A percentile compares a stretch with the other conserved stretches of the same genome.
Conservation (phyloP, 306 rosid genomes). For the Trifolium subterraneum region DNA sequence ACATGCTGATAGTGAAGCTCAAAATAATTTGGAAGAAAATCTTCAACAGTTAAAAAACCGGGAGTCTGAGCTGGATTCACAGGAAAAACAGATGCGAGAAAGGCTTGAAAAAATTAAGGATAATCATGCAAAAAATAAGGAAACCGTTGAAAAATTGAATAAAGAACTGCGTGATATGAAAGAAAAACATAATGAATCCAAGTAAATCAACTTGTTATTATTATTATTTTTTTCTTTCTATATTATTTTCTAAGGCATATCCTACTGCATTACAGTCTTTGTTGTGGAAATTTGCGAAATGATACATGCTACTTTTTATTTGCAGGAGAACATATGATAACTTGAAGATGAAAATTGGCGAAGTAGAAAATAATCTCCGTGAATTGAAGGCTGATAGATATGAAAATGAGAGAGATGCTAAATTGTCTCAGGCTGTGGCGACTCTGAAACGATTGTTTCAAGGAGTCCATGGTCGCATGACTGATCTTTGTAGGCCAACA, state of each 20-base stretch:
- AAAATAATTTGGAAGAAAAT: conserved; percentile 92
- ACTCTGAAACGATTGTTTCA: conserved; percentile 92
- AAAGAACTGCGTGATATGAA: conserved; percentile 71
- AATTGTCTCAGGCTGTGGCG: conserved; percentile 96
- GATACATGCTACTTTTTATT: conserved; percentile 30
- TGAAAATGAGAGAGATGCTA: conserved; percentile 95
- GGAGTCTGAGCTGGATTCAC: conserved; percentile 70
- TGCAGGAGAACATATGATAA: conserved; percentile 79
- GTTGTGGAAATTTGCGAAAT: conserved; percentile 31
- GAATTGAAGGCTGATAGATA: conserved; percentile 95
- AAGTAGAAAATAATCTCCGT: conserved; percentile 86
- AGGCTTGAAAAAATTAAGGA: conserved; percentile 75
- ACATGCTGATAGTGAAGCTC: conserved; percentile 92
- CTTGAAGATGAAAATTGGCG: conserved; percentile 73
- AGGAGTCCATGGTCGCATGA: conserved; percentile 99
- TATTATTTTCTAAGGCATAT: conserved; percentile 9
- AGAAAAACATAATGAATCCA: conserved; percentile 76
- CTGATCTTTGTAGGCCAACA: conserved; percentile 96
- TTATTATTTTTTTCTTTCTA: neutral
- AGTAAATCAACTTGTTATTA: conserved; percentile 53
- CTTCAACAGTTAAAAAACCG: conserved; percentile 82
- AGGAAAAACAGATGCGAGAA: conserved; percentile 74
- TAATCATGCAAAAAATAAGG: conserved; percentile 62
- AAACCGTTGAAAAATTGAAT: conserved; percentile 59
- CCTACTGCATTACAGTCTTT: neutral